phyloP scores from a whole-genome alignment of 306 rosid species.

The Castanea mollissima region DNA sequence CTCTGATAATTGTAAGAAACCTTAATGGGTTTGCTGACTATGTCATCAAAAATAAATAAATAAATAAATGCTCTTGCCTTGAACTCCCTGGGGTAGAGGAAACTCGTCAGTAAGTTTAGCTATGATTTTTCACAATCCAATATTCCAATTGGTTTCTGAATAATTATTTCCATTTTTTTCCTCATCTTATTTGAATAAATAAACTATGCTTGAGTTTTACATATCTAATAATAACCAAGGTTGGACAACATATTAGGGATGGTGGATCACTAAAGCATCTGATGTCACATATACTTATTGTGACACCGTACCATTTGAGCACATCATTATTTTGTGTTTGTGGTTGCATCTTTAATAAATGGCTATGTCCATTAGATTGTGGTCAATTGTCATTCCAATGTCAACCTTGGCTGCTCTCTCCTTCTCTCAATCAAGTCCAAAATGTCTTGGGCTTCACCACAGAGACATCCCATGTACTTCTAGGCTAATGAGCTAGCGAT shows the following conservation, averaged over 20 bases:
- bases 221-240: not conserved
- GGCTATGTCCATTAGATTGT: not conserved
- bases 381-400: too few relatives aligned
- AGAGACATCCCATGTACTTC: not conserved
- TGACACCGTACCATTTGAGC: not conserved
- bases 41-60: too few relatives aligned
- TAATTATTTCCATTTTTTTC: too few relatives aligned
- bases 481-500: not conserved
- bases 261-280: not conserved
- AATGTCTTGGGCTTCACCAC: not conserved
- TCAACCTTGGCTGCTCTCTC: not conserved
- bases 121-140: too few relatives aligned
- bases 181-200: too few relatives aligned
- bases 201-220: not conserved
- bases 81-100: too few relatives aligned
- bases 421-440: not conserved
- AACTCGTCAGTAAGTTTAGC: too few relatives aligned
- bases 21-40: too few relatives aligned
- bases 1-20: slow-evolving; percentile 6
- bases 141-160: too few relatives aligned
- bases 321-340: not conserved
- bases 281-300: not conserved
- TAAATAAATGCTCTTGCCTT: too few relatives aligned
- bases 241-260: not conserved
- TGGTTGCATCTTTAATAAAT: not conserved